phyloP scores from a whole-genome alignment of 1,284 basidiomycete genomes.

The Cystobasidium sp. region DNA sequence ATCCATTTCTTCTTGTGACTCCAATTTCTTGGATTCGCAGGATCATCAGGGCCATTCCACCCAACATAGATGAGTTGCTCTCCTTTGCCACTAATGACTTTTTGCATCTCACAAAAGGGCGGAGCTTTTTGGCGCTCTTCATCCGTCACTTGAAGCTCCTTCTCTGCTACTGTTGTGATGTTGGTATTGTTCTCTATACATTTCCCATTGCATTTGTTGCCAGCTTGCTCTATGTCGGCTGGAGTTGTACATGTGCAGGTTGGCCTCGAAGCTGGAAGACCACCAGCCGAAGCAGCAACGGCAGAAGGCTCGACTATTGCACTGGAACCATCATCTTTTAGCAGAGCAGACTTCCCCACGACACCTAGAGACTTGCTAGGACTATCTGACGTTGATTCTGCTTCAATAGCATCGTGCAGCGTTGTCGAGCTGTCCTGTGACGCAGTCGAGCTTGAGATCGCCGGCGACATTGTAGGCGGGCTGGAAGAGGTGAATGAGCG shows the following conservation, averaged over 20 bases:
- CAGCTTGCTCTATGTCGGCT: background rate
- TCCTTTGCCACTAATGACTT: slow-evolving; percentile 34
- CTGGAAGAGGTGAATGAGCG: too few species aligned
- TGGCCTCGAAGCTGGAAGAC: too few species aligned
- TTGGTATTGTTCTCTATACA: background rate
- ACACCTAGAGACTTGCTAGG: background rate
- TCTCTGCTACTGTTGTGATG: background rate
- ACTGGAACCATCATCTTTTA: background rate
- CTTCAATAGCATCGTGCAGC: slow-evolving; percentile 14
- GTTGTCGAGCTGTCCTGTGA: slow-evolving; percentile 10
- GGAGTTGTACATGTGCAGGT: background rate
- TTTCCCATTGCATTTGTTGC: background rate
- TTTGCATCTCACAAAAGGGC: slow-evolving; percentile 23
- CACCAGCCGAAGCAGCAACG: too few species aligned
- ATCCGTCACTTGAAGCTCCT: slow-evolving; percentile 25
- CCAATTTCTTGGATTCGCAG: slow-evolving; percentile 37
- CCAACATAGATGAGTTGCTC: slow-evolving; percentile 41
- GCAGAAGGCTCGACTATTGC: background rate
- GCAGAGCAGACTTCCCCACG: background rate
- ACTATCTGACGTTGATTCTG: too few species aligned
- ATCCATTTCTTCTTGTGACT: slow-evolving; percentile 27
- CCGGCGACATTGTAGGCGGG: slow-evolving; percentile 1
- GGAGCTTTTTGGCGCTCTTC: slow-evolving; percentile 34
- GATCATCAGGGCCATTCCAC: slow-evolving; percentile 41
- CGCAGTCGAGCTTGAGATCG: background rate